phyloP scores from a whole-genome alignment of 2,329 filamentous ascomycete species.

The Ambrosiella beaveri region DNA sequence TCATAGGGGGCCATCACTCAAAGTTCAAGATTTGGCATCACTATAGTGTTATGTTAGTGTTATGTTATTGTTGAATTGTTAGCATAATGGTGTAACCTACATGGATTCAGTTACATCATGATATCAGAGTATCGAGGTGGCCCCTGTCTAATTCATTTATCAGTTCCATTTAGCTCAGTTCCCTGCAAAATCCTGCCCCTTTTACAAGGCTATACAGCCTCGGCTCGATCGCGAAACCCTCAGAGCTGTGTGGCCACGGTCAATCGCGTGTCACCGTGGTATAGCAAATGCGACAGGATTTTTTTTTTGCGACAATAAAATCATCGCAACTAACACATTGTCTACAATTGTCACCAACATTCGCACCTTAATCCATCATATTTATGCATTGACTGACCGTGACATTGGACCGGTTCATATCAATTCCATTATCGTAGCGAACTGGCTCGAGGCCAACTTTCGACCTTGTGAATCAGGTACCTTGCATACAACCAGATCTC shows the following conservation, averaged over 20 bases:
- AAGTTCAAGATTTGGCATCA: too few species aligned
- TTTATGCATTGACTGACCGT: too few species aligned
- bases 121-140: neutral
- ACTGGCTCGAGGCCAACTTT: too few species aligned
- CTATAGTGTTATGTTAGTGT: too few species aligned
- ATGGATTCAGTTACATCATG: neutral
- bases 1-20: too few species aligned
- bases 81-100: neutral
- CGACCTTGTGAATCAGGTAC: too few species aligned
- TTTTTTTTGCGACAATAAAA: neutral
- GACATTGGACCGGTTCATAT: too few species aligned
- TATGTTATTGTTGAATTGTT: neutral
- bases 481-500: neutral
- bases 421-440: too few species aligned
- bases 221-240: conserved; percentile 9
- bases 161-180: neutral
- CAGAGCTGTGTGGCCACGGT: neutral
- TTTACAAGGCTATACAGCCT: conserved; percentile 2
- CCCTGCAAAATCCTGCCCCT: conserved; percentile 2
- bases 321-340: neutral
- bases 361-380: too few species aligned
- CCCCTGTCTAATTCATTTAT: neutral
- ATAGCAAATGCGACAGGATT: neutral
- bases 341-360: too few species aligned
- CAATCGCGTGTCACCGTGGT: neutral